Percentiles rank a stretch among this genome's conserved stretches.
phyloP scores from a whole-genome alignment of 225 moss, liverwort and hornwort species.

The Pseudoscleropodium purum region DNA sequence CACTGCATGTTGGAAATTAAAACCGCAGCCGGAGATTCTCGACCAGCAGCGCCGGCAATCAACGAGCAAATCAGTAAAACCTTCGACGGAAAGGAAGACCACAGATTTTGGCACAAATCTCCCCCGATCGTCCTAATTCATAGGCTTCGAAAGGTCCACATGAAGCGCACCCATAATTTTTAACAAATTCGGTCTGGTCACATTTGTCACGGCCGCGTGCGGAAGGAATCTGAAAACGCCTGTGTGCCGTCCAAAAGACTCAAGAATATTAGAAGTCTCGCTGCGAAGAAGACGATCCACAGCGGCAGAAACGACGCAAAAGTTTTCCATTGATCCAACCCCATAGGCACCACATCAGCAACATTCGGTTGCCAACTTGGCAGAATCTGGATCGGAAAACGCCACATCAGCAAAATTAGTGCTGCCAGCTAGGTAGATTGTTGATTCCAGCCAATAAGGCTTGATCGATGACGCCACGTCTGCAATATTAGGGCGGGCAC shows the following conservation, averaged over 20 bases:
- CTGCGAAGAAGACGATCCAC: neutral
- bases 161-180: neutral
- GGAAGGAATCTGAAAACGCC: neutral
- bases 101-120: neutral
- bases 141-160: no score
- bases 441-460: neutral
- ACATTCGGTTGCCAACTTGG: neutral
- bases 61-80: neutral
- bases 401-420: neutral
- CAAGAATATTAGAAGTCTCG: neutral
- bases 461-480: neutral
- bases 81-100: neutral
- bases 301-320: neutral
- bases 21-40: neutral
- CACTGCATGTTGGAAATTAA: neutral
- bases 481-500: neutral
- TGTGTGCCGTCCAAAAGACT: neutral
- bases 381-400: neutral
- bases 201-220: neutral
- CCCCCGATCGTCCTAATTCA: neutral
- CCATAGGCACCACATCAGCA: neutral
- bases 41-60: neutral
- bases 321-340: neutral
- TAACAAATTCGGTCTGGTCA: neutral
- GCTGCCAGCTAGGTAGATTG: neutral